Percentiles rank a stretch among this genome's conserved stretches.
phyloP scores from a whole-genome alignment of 441 rosid genomes.

The Syzygium syzygioides region DNA sequence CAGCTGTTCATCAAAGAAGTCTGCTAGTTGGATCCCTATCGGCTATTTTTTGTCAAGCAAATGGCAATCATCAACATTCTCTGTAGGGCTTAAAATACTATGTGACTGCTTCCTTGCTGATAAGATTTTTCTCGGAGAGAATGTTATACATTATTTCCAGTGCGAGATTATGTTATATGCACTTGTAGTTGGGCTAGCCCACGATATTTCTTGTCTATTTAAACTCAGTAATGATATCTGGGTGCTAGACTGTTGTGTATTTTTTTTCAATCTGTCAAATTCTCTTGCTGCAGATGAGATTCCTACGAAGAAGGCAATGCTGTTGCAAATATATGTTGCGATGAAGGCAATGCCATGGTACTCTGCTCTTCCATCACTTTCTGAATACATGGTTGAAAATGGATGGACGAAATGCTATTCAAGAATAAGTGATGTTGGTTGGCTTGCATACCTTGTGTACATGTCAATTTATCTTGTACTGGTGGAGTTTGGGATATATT shows the following conservation, averaged over 20 bases:
- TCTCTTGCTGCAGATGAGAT: slow-evolving; percentile 57
- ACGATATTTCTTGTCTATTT: neutral
- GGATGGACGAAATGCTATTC: slow-evolving; percentile 86
- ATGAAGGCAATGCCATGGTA: slow-evolving; percentile 99
- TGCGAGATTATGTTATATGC: neutral
- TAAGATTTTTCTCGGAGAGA: neutral
- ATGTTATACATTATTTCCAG: neutral
- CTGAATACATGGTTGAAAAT: slow-evolving; percentile 79
- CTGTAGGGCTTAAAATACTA: neutral
- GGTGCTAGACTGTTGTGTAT: neutral
- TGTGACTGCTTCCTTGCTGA: neutral
- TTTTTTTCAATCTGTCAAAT: neutral
- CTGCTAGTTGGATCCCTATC: neutral
- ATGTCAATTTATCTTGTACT: slow-evolving; percentile 46
- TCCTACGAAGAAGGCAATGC: slow-evolving; percentile 78
- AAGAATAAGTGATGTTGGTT: slow-evolving; percentile 56
- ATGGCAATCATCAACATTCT: neutral
- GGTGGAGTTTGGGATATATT: slow-evolving; percentile 87
- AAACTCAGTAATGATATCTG: neutral
- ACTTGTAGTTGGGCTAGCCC: neutral
- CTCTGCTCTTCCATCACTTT: slow-evolving; percentile 68
- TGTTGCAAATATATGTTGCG: slow-evolving; percentile 79
- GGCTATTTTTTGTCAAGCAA: neutral
- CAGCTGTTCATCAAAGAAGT: neutral
- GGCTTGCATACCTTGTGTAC: slow-evolving; percentile 42